A percentile compares a stretch with the other conserved stretches of the same genome.
Conservation (phyloP, 140 eudicot genomes). For the Flaveria floridana region DNA sequence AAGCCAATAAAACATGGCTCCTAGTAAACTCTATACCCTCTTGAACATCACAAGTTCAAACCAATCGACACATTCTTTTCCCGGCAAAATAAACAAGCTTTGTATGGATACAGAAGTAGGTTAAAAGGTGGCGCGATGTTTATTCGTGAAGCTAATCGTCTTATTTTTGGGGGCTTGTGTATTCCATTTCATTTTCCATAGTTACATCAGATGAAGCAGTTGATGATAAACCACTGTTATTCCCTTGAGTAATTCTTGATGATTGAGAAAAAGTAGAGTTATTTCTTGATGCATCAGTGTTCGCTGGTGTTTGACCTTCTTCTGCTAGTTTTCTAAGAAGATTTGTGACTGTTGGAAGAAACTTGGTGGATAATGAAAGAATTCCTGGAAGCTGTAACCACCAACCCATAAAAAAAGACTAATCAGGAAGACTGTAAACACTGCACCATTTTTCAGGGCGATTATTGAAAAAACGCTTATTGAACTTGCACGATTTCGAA, state of each 20-base stretch:
- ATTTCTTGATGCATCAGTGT: constrained; percentile 42
- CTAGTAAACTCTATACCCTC: constrained; percentile 34
- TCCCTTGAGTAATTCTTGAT: constrained; percentile 39
- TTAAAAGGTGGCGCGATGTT: not conserved
- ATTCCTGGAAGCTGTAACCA: constrained; percentile 79
- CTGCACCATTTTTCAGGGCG: not conserved
- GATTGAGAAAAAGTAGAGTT: constrained; percentile 42
- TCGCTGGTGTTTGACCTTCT: constrained; percentile 54
- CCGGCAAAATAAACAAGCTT: constrained; percentile 24
- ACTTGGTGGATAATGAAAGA: constrained; percentile 68
- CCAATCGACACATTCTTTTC: constrained; percentile 13
- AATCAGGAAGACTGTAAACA: constrained; percentile 8
- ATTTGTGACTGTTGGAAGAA: constrained; percentile 71
- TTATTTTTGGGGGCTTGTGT: constrained; percentile 48
- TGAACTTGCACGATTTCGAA: not conserved
- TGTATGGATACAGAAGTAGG: constrained; percentile 32
- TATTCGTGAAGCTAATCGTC: constrained; percentile 29
- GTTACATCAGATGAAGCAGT: constrained; percentile 68
- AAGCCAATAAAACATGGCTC: constrained; percentile 18
- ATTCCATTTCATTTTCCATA: constrained; percentile 57
- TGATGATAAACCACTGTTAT: constrained; percentile 50
- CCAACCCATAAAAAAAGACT: constrained; percentile 2
- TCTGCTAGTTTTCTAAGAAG: constrained; percentile 83
- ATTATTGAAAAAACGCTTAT: too few species aligned
- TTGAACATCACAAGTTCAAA: constrained; percentile 23